Conservation (phyloP, 2,329 filamentous ascomycete genomes). For the Tolypocladium nubicola region DNA sequence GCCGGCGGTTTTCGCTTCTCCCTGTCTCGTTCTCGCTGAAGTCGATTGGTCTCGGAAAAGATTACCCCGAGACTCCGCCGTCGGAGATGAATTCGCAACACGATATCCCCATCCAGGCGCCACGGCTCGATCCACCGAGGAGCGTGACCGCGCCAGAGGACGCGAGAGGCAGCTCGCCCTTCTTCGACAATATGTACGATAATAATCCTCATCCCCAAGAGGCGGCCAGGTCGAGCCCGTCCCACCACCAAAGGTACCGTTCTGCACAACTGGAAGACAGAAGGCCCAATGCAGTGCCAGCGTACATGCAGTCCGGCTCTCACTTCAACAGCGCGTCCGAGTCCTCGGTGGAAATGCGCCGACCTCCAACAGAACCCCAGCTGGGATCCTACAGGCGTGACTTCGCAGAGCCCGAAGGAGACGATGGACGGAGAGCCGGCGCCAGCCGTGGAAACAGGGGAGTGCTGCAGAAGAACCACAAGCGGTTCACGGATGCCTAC, state of each 20-base stretch:
- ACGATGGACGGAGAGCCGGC: slow-evolving; percentile 27
- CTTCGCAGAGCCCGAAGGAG: slow-evolving; percentile 31
- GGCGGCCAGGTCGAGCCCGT: slow-evolving; percentile 21
- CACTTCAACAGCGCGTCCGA: slow-evolving; percentile 42
- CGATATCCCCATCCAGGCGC: slow-evolving; percentile 41
- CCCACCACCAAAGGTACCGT: slow-evolving; percentile 30
- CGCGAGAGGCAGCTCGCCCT: slow-evolving; percentile 23
- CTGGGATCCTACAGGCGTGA: slow-evolving; percentile 33
- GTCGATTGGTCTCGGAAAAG: slow-evolving; percentile 49
- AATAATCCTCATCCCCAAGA: slow-evolving; percentile 24
- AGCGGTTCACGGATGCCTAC: slow-evolving; percentile 83
- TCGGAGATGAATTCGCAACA: slow-evolving; percentile 39
- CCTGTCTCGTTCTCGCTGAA: slow-evolving; percentile 54
- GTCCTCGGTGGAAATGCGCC: slow-evolving; percentile 39
- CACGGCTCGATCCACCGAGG: slow-evolving; percentile 15
- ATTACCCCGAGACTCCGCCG: slow-evolving; percentile 28
- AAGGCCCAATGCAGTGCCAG: slow-evolving; percentile 32
- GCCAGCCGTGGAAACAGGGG: slow-evolving; percentile 32
- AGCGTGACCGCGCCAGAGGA: slow-evolving; percentile 25
- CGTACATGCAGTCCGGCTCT: slow-evolving; percentile 33
- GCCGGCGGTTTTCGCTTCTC: slow-evolving; percentile 62
- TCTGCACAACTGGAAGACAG: slow-evolving; percentile 28
- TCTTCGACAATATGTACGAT: slow-evolving; percentile 29
- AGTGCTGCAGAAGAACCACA: slow-evolving; percentile 73
- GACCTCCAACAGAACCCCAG: slow-evolving; percentile 25